Evolutionary conservation across 2,329 filamentous ascomycete species (phyloP).

Genomic region (Colletotrichum lindemuthianum): DNA sequence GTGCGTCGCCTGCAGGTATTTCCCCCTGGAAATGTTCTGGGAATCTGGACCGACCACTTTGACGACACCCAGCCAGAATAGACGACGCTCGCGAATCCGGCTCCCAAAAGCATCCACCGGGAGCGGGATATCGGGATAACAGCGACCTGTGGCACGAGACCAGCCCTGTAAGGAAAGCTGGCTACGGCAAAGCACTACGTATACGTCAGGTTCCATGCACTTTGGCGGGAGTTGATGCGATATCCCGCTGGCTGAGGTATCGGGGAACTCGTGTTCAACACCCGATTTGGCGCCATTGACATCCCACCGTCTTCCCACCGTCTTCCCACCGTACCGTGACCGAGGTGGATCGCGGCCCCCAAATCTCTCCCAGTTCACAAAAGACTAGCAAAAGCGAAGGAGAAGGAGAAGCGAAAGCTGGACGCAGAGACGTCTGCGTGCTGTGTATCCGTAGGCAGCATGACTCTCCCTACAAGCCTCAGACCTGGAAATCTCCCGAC

Average conservation of each 20-base stretch:
- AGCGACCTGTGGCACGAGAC: constrained; percentile 1
- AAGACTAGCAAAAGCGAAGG: constrained; percentile 13
- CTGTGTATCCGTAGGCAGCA: constrained; percentile 1
- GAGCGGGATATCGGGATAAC: constrained; percentile 17
- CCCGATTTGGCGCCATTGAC: constrained; percentile 22
- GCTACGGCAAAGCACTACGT: not conserved
- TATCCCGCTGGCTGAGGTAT: constrained; percentile 8
- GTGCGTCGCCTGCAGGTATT: constrained; percentile 22
- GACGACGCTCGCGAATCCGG: constrained; percentile 21
- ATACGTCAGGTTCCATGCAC: constrained; percentile 16
- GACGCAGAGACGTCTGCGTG: constrained; percentile 23
- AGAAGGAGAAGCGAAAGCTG: not conserved
- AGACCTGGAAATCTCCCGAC: constrained; percentile 27
- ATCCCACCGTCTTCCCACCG: constrained; percentile 24
- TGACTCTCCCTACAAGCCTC: constrained; percentile 33
- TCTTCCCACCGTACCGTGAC: constrained; percentile 22
- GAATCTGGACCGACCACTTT: constrained; percentile 20
- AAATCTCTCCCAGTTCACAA: constrained; percentile 24
- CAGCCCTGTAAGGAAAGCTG: not conserved
- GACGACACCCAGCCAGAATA: constrained; percentile 22
- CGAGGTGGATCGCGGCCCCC: constrained; percentile 20
- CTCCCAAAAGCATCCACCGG: constrained; percentile 11
- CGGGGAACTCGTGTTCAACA: constrained; percentile 27
- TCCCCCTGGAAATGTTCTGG: constrained; percentile 18
- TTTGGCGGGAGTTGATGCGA: constrained; percentile 3